Base-by-base conservation (phyloP, 2,329 filamentous ascomycete species). In the Chaetomium strumarium region DNA sequence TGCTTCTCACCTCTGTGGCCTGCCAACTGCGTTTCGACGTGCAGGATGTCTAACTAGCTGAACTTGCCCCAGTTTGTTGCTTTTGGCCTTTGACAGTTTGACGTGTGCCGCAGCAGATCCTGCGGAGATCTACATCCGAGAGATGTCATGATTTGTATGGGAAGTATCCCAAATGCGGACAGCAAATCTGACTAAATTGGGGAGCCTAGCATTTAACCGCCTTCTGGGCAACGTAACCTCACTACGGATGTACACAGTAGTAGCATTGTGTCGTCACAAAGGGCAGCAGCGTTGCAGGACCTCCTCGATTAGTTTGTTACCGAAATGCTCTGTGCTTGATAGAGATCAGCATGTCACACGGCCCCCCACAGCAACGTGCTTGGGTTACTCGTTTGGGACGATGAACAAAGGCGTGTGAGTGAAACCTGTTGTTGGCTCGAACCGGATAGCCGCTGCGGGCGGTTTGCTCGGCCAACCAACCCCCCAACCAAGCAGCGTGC, bases 361-460 rank as follows among this genome's bases (percentile, higher is more conserved):
- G 14, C 14, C 38, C 37, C 24, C 10, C n/a, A 33, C 24, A 40
- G 16, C 46, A 48, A 16, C 38, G 34, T 38, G 19, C 38, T 16
- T 33, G 31, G 40, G n/a, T n/a, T n/a, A n/a, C n/a, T n/a, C n/a
- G n/a, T n/a, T n/a, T n/a, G n/a, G n/a, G n/a, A n/a, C n/a, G 38
- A 33, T 44, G 20, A 16, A 36, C 29, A 16, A 42, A 36, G 24
- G 19, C 37, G 46, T 37, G 46, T 16, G 30, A 19, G 37, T 53
- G 46, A 53, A 49, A 53, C 51, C 17, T 17, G 44, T 48, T 55
- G 52, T 48, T 55, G 52, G 52, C 39, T 16, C 29, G 33, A 36
- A 13, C 17, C 24, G 19, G 19, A 38, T 48, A 54, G 24, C 51
- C 54, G 48, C 51, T 43, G 53, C 37, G 30, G 43, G 37, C 30